Base-by-base conservation (phyloP, 371 early-diverging fungal species). In the Zopfochytrium polystomum region DNA sequence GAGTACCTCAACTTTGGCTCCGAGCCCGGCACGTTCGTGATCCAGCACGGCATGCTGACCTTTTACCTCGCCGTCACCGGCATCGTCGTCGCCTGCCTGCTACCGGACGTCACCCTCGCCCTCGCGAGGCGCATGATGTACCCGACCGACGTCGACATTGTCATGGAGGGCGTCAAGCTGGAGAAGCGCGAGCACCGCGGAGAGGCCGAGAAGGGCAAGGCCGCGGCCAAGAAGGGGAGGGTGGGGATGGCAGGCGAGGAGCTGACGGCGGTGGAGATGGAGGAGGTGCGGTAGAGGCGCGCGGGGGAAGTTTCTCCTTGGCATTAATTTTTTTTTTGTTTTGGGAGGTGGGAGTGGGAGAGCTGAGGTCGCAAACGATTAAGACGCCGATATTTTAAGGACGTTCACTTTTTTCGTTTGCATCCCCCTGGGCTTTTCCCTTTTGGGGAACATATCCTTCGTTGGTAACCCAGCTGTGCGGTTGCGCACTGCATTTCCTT, bases 61-160 rank as follows among this genome's bases (percentile, higher is more conserved):
- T 78, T 68, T 53, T 78, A 70, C 52, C 44, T 78, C 0, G 18
- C 35, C 50, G 2, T 60, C 30, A 58, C 30, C 59, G 30, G 56
- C 57, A 33, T 58, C 67, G 54, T 68, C 66, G 34, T 56, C 46
- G 22, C 26, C 55, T 68, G 70, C 47, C 46, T 66, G 29, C 29
- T 75, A 18, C 75, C 75, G 22, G 66, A 70, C 45, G 18, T 70
- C 13, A 25, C 63, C 5, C 5, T 65, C 38, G 55, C 57, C 23
- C 64, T 65, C 54, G 29, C 48, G 25, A 53, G 58, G 1, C 47
- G 64, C 1, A 42, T 32, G 55, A 25, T 55, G 7, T 54, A 30
- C 49, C 67, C 72, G 11, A 26, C 52, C 5, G 72, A 71, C 47
- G 53, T 63, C 1, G 68, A 71, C 49, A 60, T 71, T 60, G 45